Evolutionary conservation across 2,329 filamentous ascomycete species (phyloP).

Genomic region (Zasmidium angulare): DNA sequence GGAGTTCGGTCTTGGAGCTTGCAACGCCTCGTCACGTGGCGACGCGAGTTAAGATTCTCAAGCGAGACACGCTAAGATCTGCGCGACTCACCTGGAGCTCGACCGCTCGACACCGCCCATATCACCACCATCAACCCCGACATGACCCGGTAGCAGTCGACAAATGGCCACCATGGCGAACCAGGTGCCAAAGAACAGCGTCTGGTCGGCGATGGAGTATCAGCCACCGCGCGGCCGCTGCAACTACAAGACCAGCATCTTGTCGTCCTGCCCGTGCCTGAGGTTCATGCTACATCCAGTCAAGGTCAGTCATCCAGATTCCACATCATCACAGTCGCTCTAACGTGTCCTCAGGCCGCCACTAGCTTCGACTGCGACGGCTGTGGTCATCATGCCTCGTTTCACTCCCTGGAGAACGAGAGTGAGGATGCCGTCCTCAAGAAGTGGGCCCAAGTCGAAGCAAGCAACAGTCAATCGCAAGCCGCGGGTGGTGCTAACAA

Average conservation of each 20-base stretch:
- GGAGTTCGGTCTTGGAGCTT: not conserved
- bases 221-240: conserved; percentile 52
- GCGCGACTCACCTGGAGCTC: not conserved
- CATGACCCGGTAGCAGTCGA: not conserved
- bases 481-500: conserved; percentile 21
- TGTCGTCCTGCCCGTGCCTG: conserved; percentile 53
- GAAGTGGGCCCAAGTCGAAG: conserved; percentile 46
- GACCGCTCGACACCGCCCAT: not conserved
- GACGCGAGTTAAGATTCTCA: not conserved
- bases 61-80: not conserved
- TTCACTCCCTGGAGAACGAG: conserved; percentile 55
- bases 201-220: conserved; percentile 55
- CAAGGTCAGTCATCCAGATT: conserved; percentile 42
- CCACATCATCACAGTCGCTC: not conserved
- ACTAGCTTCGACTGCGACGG: conserved; percentile 58
- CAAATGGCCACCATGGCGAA: conserved; percentile 24
- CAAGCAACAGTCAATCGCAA: conserved; percentile 7
- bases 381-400: conserved; percentile 56
- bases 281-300: conserved; percentile 59
- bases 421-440: conserved; percentile 48
- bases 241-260: conserved; percentile 49
- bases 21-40: not conserved
- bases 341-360: conserved; percentile 37
- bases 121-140: not conserved
- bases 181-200: conserved; percentile 39